A percentile compares a stretch with the other conserved stretches of the same genome.
Conservation (phyloP, 2,329 filamentous ascomycete species). For the Chaetomiaceae sp. region DNA sequence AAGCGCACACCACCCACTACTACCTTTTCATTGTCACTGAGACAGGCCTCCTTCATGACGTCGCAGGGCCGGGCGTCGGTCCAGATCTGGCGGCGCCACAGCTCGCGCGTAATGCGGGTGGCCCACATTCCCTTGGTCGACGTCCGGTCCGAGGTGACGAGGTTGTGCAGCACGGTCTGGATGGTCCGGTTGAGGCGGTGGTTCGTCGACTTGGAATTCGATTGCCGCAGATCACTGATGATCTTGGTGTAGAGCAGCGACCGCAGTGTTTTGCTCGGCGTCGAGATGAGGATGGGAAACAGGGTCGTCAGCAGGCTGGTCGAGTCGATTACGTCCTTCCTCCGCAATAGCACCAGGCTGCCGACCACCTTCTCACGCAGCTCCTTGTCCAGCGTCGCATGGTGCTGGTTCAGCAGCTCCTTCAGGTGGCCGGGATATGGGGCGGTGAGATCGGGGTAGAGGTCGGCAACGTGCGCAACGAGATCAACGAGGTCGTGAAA, state of each 20-base stretch:
- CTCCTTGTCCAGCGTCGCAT: conserved; percentile 74
- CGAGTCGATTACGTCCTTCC: conserved; percentile 90
- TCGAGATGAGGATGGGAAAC: conserved; percentile 86
- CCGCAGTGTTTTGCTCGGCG: conserved; percentile 82
- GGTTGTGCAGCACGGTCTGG: conserved; percentile 87
- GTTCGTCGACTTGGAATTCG: conserved; percentile 82
- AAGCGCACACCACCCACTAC: conserved; percentile 81
- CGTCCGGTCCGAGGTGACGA: conserved; percentile 77
- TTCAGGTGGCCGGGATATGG: conserved; percentile 77
- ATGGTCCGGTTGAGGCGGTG: conserved; percentile 90
- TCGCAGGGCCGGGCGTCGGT: conserved; percentile 92
- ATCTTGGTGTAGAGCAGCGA: conserved; percentile 83
- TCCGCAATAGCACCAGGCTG: conserved; percentile 76
- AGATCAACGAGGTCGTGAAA: conserved; percentile 91
- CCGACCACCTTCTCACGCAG: conserved; percentile 91
- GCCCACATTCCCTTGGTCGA: conserved; percentile 91
- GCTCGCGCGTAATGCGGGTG: conserved; percentile 86
- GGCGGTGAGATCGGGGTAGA: conserved; percentile 75
- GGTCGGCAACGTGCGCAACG: conserved; percentile 87
- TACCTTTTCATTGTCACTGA: conserved; percentile 91
- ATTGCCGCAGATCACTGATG: conserved; percentile 78
- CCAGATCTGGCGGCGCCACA: conserved; percentile 97
- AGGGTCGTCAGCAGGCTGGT: conserved; percentile 76
- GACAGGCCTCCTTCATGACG: conserved; percentile 89
- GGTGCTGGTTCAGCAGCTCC: conserved; percentile 72